phyloP scores from a whole-genome alignment of 805 yeast genomes.

The Candida coquimbonensis region DNA sequence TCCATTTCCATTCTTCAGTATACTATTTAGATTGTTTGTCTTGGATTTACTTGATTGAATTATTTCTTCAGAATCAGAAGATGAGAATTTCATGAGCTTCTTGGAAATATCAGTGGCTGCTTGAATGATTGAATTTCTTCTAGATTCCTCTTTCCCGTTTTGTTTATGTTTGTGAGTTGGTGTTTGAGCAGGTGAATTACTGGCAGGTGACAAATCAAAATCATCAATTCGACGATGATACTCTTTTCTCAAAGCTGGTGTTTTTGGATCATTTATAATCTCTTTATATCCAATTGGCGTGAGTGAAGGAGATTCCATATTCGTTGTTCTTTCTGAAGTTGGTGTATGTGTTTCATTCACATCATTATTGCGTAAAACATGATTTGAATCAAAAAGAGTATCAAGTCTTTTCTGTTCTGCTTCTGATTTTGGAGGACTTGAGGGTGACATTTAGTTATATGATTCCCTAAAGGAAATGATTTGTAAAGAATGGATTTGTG shows the following conservation, averaged over 20 bases:
- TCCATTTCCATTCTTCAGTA: constrained; percentile 16
- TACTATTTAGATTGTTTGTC: constrained; percentile 14
- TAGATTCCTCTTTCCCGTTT: not conserved
- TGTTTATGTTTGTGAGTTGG: constrained; percentile 6
- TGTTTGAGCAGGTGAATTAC: not conserved
- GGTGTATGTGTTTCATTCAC: no score
- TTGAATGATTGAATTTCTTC: not conserved
- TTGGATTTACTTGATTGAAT: not conserved
- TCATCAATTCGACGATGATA: constrained; percentile 1
- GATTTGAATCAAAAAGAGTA: no score
- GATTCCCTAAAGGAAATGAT: no score
- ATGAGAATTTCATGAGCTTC: no score
- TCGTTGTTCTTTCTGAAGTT: no score
- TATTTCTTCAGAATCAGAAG: no score
- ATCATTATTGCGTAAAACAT: no score
- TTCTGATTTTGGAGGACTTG: no score
- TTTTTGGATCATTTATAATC: constrained; percentile 21
- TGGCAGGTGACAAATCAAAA: constrained; percentile 5
- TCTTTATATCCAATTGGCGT: constrained; percentile 14
- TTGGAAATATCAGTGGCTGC: no score
- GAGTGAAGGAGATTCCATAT: not conserved
- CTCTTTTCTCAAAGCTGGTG: constrained; percentile 17
- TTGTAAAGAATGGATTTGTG: no score
- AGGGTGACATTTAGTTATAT: no score
- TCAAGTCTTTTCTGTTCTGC: no score